Evolutionary conservation across 108 stramenopile genomes (phyloP), one percentile per base, ranked within the genome.

Genomic region (Nannochloropsis salina): DNA sequence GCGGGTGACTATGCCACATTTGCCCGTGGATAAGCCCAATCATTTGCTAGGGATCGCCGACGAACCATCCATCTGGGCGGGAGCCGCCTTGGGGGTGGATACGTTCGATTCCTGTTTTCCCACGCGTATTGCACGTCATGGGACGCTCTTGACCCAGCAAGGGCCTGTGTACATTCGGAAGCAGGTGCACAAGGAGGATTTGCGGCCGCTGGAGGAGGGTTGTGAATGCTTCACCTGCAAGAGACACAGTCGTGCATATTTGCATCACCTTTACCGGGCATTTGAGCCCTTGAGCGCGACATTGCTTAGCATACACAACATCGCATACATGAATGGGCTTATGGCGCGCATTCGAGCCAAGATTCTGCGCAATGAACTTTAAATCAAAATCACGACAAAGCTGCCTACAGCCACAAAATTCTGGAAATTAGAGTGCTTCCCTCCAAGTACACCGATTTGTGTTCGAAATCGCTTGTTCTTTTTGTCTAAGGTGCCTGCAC

Each of bases 1-100:
- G 44, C 80, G 84, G 44, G 95, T 94, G 94, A 92, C 96, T 90
- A 95, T 97, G 95, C 95, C 95, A 81, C 80, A 92, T 84, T 22
- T 90, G 5, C 85, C 86, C 79, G 90, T 89, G 45, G 84, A 81
- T 10, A 96, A 96, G 83, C 96, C 97, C 41, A 93, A 95, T 20
- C 96, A 97, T 86, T 88, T 97, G 45, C 86, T 97, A 8, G 97
- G 97, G 42, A 96, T 97, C 85, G 97, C 95, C 40, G 96, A 97
- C 87, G 94, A 95, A 83, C 92, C 93, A 74, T 94, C 93, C 44
- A 93, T 96, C 42, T 86, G 92, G 2, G 89, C 93, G 80, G 94
- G 95, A 6, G 95, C 95, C 1, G 44, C 85, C 8, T 81, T 88
- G 42, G 97, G 97, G 9, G 93, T 96, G 44, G 97, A 97, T 87